A percentile compares a stretch with the other conserved stretches of the same genome.
phyloP scores from a whole-genome alignment of 768 basidiomycete species.

The Suillus variegatus region DNA sequence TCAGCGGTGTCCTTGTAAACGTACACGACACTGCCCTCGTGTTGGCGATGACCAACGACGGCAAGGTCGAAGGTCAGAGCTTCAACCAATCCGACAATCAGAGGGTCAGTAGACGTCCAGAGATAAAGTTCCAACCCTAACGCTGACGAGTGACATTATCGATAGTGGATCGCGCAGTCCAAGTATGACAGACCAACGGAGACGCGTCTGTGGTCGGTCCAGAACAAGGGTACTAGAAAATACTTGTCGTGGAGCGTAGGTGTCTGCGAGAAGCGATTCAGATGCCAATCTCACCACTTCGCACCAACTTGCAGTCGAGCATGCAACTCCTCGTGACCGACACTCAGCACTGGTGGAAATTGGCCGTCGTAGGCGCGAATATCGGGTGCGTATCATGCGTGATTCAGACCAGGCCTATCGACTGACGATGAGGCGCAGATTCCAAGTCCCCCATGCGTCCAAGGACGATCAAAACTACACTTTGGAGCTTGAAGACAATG shows the following conservation, averaged over 20 bases:
- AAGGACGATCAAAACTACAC: not conserved
- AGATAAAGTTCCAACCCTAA: not conserved
- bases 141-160: not conserved
- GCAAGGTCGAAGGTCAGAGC: not conserved
- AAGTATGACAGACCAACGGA: accelerated
- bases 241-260: not conserved
- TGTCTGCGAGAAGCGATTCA: not conserved
- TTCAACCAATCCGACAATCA: not conserved
- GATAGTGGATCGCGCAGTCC: not conserved
- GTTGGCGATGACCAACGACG: not conserved
- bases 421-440: not conserved
- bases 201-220: not conserved
- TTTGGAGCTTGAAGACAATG: not conserved
- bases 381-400: not conserved
- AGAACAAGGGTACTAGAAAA: not conserved
- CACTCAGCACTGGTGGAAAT: not conserved
- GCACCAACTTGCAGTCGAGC: not conserved
- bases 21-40: not conserved
- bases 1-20: not conserved
- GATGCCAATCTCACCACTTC: not conserved
- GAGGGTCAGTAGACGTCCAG: not conserved
- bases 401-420: not conserved
- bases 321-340: not conserved
- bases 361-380: not conserved
- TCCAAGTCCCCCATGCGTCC: not conserved